Conservation (phyloP, 2,329 filamentous ascomycete species). For the Elsinoe batatas region DNA sequence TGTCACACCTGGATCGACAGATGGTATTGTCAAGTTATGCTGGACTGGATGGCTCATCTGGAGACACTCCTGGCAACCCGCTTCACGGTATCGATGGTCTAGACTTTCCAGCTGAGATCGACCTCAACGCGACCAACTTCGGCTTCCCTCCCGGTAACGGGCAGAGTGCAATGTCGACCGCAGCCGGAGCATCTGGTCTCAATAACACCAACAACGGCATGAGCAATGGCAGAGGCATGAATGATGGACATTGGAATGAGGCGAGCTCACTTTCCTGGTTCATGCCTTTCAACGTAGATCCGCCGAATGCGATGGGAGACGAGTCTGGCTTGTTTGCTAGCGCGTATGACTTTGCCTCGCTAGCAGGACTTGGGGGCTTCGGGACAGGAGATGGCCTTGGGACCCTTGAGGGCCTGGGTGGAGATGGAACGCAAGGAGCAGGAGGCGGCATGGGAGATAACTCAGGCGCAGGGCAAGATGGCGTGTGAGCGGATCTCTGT, state of each 20-base stretch:
- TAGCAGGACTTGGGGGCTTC: neutral
- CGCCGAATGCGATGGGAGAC: constrained; percentile 36
- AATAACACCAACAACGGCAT: constrained; percentile 14
- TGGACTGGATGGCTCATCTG: constrained; percentile 29
- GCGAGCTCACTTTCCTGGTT: constrained; percentile 56
- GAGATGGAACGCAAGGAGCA: neutral
- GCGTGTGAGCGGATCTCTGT: neutral
- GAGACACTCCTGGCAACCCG: constrained; percentile 13
- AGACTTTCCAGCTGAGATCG: constrained; percentile 13
- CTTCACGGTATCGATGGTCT: constrained; percentile 13
- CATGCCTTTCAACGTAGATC: constrained; percentile 84
- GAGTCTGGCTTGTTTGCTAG: constrained; percentile 10
- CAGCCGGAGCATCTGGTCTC: neutral
- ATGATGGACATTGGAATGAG: constrained; percentile 12
- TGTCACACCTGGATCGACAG: constrained; percentile 65
- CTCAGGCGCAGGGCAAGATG: neutral
- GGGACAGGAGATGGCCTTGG: constrained; percentile 1
- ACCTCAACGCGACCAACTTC: constrained; percentile 21
- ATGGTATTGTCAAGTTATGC: constrained; percentile 66
- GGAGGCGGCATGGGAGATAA: neutral
- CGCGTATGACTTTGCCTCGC: constrained; percentile 7
- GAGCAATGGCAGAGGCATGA: constrained; percentile 11
- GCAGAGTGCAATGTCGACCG: neutral
- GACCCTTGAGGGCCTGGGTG: neutral
- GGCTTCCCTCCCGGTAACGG: constrained; percentile 15